phyloP scores from a whole-genome alignment of 2,329 filamentous ascomycete species.

The Epichloe aotearoae region DNA sequence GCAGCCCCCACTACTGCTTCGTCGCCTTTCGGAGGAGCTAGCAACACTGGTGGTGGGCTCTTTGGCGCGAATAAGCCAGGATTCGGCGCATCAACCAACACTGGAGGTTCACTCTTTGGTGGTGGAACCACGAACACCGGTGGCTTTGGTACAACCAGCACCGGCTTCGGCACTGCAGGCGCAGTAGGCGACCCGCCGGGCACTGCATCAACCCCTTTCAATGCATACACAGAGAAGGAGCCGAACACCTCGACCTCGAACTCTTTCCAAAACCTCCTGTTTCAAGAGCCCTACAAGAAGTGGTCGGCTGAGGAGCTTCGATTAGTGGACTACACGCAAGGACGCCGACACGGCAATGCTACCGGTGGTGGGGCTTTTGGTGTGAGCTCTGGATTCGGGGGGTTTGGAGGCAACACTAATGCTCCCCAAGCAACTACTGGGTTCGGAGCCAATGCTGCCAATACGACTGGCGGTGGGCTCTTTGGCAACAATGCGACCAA shows the following conservation, averaged over 20 bases:
- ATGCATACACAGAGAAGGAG: conserved; percentile 62
- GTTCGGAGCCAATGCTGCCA: conserved; percentile 31
- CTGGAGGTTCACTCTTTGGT: conserved; percentile 35
- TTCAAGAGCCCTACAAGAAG: conserved; percentile 71
- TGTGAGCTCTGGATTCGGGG: conserved; percentile 39
- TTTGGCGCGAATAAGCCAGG: conserved; percentile 41
- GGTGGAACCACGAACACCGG: conserved; percentile 19
- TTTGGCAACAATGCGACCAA: conserved; percentile 24
- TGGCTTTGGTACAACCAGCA: conserved; percentile 27
- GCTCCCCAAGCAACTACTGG: conserved; percentile 20
- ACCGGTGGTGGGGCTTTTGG: conserved; percentile 82
- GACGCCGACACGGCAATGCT: conserved; percentile 69
- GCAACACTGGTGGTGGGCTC: conserved; percentile 29
- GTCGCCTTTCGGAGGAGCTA: conserved; percentile 27
- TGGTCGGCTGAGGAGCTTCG: conserved; percentile 81
- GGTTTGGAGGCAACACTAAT: conserved; percentile 30
- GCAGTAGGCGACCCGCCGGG: conserved; percentile 47
- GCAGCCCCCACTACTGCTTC: conserved; percentile 19
- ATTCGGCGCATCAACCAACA: conserved; percentile 32
- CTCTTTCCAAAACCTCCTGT: conserved; percentile 66
- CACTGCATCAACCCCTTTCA: conserved; percentile 57
- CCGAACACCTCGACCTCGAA: conserved; percentile 37
- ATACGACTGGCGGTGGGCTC: conserved; percentile 21
- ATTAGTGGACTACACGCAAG: conserved; percentile 77
- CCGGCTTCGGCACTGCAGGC: conserved; percentile 29